Evolutionary conservation across 2,329 filamentous ascomycete species (phyloP), one percentile per base, ranked within the genome.

Genomic region (Penicillium sp.): DNA sequence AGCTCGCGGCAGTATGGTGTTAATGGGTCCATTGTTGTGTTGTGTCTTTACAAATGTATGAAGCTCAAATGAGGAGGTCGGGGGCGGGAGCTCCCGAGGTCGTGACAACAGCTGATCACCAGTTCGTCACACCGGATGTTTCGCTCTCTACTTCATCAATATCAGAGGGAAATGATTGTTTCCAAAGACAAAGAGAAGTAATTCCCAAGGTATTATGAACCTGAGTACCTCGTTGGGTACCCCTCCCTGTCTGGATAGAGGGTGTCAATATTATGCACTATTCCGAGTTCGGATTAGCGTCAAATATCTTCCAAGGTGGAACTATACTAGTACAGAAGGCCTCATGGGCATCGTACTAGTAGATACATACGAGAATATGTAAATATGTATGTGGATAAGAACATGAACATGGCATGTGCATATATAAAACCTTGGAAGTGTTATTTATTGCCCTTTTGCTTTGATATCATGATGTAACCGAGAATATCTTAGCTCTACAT

Each of bases 1-100:
- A 85, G 77, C 65, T 79, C 72, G 58, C 77, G 72, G 66, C 82
- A 85, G 54, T 79, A 72, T 13, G 67, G 64, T 16, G 61, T 65
- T 16, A 58, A 56, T 7, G 63, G 50, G 48, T 66, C 65, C 69
- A 65, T 66, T 40, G 34, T 37, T 38, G 18, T 53, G 18, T 39
- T 21, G 18, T 21, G 18, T 21, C 48, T 50, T 39, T 38, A 37
- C 13, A 21, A 34, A 47, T 34, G 23, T 23, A 50, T 21, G 54
- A 35, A 51, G 41, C 32, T 49, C 50, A 41, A 29, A 52, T 48
- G 37, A 32, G 38, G 45, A 47, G 38, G 48, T 42, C 27, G 44
- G 42, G 23, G 42, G 23, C 12, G 25, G 41, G 38, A 18, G 44
- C 54, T 51, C 29, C 29, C 29, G 29, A 29, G 25, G 25, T 27